These are phyloP conservation scores for Amanita brunnescens DNA, from an alignment of 768 basidiomycete species.

Conservation along the genomic window DNA sequence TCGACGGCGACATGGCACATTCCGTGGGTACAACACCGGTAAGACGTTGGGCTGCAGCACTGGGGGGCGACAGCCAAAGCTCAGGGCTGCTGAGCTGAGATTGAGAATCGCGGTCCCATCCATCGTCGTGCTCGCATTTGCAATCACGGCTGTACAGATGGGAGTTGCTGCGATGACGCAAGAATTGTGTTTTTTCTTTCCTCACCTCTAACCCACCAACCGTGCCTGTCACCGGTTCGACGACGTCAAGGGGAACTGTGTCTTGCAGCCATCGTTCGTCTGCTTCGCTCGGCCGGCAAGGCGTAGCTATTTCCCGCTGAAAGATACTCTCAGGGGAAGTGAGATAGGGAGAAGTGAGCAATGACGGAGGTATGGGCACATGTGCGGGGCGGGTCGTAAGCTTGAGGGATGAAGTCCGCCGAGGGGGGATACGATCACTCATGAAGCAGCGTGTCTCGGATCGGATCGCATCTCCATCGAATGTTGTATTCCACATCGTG, in stretches of 20 bases:
- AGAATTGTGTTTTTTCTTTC: background rate
- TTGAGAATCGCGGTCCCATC: background rate
- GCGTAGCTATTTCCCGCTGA: slow-evolving; percentile 23
- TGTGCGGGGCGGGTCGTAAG: slow-evolving; percentile 25
- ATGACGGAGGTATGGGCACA: slow-evolving; percentile 51
- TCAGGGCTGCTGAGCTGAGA: background rate
- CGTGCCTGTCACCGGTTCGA: background rate
- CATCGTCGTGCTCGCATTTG: background rate
- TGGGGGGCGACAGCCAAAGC: background rate
- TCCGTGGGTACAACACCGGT: background rate
- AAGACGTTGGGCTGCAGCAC: background rate
- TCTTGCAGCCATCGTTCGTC: slow-evolving; percentile 59
- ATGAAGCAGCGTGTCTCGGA: background rate
- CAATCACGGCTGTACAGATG: background rate
- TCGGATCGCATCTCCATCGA: background rate
- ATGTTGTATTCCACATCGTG: background rate
- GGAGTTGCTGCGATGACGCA: background rate
- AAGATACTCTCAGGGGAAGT: slow-evolving; percentile 43
- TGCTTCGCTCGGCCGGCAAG: slow-evolving; percentile 34
- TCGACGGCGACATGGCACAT: background rate
- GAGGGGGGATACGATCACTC: slow-evolving; percentile 8
- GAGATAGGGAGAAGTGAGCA: slow-evolving; percentile 47
- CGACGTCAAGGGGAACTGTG: slow-evolving; percentile 38
- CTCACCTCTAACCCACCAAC: background rate
- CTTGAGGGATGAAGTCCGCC: slow-evolving; percentile 21